Base-by-base conservation (phyloP, 108 stramenopile genomes). In the Schizochytrium sp. region DNA sequence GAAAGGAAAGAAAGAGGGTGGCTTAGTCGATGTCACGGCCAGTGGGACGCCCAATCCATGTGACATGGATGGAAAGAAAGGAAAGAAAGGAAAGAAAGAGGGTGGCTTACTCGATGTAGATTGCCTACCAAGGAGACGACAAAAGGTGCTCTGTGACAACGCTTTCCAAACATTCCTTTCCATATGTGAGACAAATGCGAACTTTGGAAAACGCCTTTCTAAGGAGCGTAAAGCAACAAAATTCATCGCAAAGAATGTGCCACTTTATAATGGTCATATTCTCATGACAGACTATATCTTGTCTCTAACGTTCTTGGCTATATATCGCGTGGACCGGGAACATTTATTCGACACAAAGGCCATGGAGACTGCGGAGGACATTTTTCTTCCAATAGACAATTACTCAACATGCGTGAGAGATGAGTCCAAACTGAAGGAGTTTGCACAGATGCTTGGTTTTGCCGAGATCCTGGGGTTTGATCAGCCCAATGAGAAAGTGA, bases 261-360 rank as follows among this genome's bases (percentile, higher is more conserved):
- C 64, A 42, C 64, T 69, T 42, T 69, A 42, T n/a, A 42, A 69
- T 42, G 64, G 64, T 15, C 64, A 69, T 42, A 69, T 69, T n/a
- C 40, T 69, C 64, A 13, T 69, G 0, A 42, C 64, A 42, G 64
- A 69, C 64, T 69, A 69, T 42, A 38, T 69, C 5, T 42, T 69
- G 0, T 69, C 64, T 38, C 64, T 69, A 1, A 15, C 15, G 5
- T 69, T 42, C 64, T 42, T 69, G 5, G 5, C 64, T 7, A 42
- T 69, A 8, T 69, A 69, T n/a, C 64, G 64, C n/a, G 64, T 69
- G 41, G 64, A 13, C 64, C 64, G 44, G 8, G 64, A 5, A 38
- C 41, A 69, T 42, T 42, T 69, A 7, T 69, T 38, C 41, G 44
- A 69, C 0, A 69, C n/a, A 42, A 42, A 69, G n/a, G n/a, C n/a